Evolutionary conservation across 1,284 basidiomycete genomes (phyloP).

Genomic region (Leccinum subatratum): DNA sequence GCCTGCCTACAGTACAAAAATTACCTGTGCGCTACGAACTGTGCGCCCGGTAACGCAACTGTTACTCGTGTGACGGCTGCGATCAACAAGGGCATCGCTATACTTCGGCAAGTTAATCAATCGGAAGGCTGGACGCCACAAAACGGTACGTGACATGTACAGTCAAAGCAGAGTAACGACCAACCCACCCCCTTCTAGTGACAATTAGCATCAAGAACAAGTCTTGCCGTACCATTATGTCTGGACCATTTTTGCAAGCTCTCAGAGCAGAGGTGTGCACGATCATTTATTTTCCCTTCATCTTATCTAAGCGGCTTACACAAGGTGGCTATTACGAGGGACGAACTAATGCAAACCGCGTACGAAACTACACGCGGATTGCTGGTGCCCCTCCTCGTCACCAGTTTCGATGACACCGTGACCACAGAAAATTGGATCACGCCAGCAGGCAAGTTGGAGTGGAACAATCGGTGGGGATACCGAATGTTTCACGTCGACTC

Average conservation of each 20-base stretch:
- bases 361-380: neutral
- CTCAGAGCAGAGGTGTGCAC: neutral
- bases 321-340: neutral
- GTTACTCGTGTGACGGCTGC: neutral
- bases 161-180: neutral
- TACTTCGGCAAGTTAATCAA: neutral
- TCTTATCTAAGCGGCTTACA: neutral
- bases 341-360: neutral
- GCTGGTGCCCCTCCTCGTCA: neutral
- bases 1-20: neutral
- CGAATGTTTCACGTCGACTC: neutral
- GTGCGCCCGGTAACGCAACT: neutral
- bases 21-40: neutral
- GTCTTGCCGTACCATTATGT: neutral
- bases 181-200: neutral
- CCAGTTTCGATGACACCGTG: neutral
- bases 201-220: neutral
- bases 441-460: neutral
- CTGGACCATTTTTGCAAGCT: neutral
- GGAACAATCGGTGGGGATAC: neutral
- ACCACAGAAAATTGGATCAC: neutral
- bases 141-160: neutral
- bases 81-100: neutral
- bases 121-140: neutral
- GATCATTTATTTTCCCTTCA: neutral